Conservation (phyloP, 2,329 filamentous ascomycete genomes). For the Aspergillus puulaauensis region DNA sequence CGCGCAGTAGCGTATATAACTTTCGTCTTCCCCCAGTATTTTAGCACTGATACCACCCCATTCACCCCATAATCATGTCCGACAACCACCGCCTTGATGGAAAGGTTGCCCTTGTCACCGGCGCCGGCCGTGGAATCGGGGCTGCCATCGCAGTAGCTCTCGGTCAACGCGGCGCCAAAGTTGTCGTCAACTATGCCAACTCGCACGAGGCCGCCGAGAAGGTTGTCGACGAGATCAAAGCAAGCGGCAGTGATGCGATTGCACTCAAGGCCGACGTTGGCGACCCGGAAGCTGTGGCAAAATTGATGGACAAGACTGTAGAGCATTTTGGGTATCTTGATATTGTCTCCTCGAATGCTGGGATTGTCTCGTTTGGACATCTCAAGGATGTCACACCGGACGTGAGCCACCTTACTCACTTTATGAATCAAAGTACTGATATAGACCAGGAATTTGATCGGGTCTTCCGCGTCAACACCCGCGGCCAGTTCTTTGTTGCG, state of each 20-base stretch:
- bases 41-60: not conserved
- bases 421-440: not conserved
- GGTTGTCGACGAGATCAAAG: slow-evolving; percentile 66
- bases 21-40: not conserved
- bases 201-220: slow-evolving; percentile 63
- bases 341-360: slow-evolving; percentile 55
- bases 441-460: slow-evolving; percentile 41
- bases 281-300: slow-evolving; percentile 57
- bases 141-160: slow-evolving; percentile 42
- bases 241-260: slow-evolving; percentile 60
- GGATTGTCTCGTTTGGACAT: slow-evolving; percentile 40
- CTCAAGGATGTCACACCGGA: slow-evolving; percentile 28
- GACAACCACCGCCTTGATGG: slow-evolving; percentile 23
- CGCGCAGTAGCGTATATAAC: not conserved
- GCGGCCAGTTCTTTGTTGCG: slow-evolving; percentile 64
- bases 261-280: slow-evolving; percentile 69
- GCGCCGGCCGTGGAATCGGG: slow-evolving; percentile 41
- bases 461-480: slow-evolving; percentile 62
- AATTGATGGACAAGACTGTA: slow-evolving; percentile 63
- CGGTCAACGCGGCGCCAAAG: slow-evolving; percentile 40
- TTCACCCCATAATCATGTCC: not conserved
- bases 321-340: slow-evolving; percentile 65
- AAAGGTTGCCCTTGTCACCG: slow-evolving; percentile 39
- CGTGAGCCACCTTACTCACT: not conserved
- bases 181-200: slow-evolving; percentile 54